phyloP scores from a whole-genome alignment of 371 early-diverging fungal species.

The Mucor indicus region DNA sequence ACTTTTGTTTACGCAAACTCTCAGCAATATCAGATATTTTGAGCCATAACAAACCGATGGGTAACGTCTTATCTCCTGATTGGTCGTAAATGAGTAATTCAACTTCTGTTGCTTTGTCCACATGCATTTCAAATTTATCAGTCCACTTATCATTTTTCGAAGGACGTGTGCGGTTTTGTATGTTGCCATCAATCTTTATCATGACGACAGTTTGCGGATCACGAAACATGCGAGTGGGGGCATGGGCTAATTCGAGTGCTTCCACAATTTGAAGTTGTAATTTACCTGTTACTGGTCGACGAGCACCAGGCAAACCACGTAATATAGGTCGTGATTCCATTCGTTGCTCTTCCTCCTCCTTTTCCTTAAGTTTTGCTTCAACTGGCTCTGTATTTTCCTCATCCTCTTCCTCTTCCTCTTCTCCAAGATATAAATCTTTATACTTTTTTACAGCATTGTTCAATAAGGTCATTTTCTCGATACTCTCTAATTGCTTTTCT shows the following conservation, averaged over 20 bases:
- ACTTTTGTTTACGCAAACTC: slow-evolving; percentile 63
- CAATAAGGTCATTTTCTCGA: slow-evolving; percentile 77
- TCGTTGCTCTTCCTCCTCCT: not conserved
- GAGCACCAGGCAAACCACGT: slow-evolving; percentile 45
- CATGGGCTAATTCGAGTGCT: slow-evolving; percentile 66
- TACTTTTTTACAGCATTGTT: slow-evolving; percentile 80
- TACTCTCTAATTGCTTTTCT: slow-evolving; percentile 66
- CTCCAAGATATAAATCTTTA: slow-evolving; percentile 73
- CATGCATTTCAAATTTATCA: slow-evolving; percentile 78
- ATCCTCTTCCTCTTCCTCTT: slow-evolving; percentile 59
- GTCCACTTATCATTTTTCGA: slow-evolving; percentile 66
- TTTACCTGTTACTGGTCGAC: slow-evolving; percentile 70
- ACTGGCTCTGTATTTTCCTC: slow-evolving; percentile 51
- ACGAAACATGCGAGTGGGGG: slow-evolving; percentile 55
- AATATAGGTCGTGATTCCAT: slow-evolving; percentile 8
- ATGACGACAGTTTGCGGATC: slow-evolving; percentile 67
- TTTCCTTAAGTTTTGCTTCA: slow-evolving; percentile 52
- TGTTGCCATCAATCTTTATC: slow-evolving; percentile 80
- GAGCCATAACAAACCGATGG: slow-evolving; percentile 79
- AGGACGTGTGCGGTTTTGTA: slow-evolving; percentile 65
- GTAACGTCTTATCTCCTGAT: slow-evolving; percentile 56
- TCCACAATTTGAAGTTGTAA: slow-evolving; percentile 62
- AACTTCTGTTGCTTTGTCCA: slow-evolving; percentile 86
- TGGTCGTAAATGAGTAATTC: slow-evolving; percentile 81
- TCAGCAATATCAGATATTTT: slow-evolving; percentile 78